Percentiles rank a stretch among this genome's conserved stretches.
Conservation (phyloP, 1,284 basidiomycete species). For the Ustilago crameri region DNA sequence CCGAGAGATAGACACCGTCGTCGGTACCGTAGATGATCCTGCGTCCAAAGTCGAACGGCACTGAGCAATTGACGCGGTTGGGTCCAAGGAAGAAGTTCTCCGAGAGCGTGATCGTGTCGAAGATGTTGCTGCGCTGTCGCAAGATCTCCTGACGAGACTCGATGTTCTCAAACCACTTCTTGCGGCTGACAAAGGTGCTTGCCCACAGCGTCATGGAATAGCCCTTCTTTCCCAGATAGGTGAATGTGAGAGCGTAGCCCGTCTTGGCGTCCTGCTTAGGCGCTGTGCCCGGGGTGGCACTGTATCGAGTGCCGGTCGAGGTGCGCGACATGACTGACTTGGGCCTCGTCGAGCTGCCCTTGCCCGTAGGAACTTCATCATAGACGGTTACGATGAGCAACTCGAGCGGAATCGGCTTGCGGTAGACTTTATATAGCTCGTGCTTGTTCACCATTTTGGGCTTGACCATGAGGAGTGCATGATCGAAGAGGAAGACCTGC, state of each 20-base stretch:
- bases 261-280: slow-evolving; percentile 80
- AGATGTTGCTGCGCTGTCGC: slow-evolving; percentile 84
- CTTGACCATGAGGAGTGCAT: slow-evolving; percentile 95
- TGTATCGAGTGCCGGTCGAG: slow-evolving; percentile 66
- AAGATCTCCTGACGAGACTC: slow-evolving; percentile 87
- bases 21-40: slow-evolving; percentile 95
- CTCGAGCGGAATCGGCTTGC: slow-evolving; percentile 96
- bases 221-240: slow-evolving; percentile 90
- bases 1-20: slow-evolving; percentile 93
- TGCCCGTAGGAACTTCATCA: slow-evolving; percentile 73
- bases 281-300: slow-evolving; percentile 61
- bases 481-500: slow-evolving; percentile 94
- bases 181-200: slow-evolving; percentile 82
- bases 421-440: slow-evolving; percentile 93
- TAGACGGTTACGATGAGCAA: slow-evolving; percentile 85
- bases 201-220: slow-evolving; percentile 95
- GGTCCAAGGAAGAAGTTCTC: slow-evolving; percentile 86
- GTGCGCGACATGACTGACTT: slow-evolving; percentile 71
- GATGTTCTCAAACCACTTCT: slow-evolving; percentile 95
- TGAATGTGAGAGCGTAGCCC: slow-evolving; percentile 90
- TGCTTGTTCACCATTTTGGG: slow-evolving; percentile 84
- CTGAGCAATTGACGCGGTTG: slow-evolving; percentile 87
- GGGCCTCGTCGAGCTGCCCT: slow-evolving; percentile 66
- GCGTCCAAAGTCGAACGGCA: slow-evolving; percentile 87
- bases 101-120: slow-evolving; percentile 85